phyloP scores from a whole-genome alignment of 257 asterid species.

The Buddleja alternifolia region DNA sequence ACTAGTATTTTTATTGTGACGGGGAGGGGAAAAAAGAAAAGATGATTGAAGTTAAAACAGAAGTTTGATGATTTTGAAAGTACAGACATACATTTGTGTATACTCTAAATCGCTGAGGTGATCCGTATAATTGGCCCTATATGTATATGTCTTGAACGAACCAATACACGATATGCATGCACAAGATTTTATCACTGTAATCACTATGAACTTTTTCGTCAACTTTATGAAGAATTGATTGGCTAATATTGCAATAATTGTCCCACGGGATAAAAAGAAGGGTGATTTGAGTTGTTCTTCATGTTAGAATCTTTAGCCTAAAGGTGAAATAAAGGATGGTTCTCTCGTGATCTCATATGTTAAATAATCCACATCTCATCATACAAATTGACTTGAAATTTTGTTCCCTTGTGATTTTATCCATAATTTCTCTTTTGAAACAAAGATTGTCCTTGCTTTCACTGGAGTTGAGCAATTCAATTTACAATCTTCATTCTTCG shows the following conservation, averaged over 20 bases:
- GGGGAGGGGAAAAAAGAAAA: too few species aligned
- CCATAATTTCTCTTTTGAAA: constrained; percentile 35
- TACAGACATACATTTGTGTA: too few species aligned
- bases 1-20: too few species aligned
- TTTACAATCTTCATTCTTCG: not conserved
- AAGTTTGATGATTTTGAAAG: too few species aligned
- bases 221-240: constrained; percentile 12
- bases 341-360: constrained; percentile 40
- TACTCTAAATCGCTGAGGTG: too few species aligned
- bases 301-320: constrained; percentile 8
- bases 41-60: too few species aligned
- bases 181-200: too few species aligned
- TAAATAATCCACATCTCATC: constrained; percentile 25
- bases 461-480: not conserved
- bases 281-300: constrained; percentile 3
- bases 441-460: constrained; percentile 21
- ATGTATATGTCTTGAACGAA: too few species aligned
- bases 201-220: too few species aligned
- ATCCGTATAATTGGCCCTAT: too few species aligned
- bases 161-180: too few species aligned
- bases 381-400: constrained; percentile 31
- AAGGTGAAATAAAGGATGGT: constrained; percentile 15
- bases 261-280: not conserved
- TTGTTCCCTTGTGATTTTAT: constrained; percentile 29
- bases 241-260: constrained; percentile 5